Conservation (phyloP, 2,329 filamentous ascomycete genomes). For the Cryphonectria nitschkei region DNA sequence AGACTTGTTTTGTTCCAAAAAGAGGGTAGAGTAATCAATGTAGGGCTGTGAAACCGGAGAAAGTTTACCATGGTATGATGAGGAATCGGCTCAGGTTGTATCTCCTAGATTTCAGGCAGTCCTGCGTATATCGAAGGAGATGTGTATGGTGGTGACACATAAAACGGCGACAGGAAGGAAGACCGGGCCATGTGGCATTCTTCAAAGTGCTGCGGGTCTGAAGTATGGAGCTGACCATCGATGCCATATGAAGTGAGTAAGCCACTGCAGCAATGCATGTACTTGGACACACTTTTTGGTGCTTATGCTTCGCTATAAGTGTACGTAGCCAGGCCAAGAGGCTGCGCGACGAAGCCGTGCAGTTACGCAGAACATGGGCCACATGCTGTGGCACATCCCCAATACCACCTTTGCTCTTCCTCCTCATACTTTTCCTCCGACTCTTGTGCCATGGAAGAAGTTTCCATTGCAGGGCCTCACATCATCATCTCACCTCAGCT, state of each 20-base stretch:
- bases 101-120: neutral
- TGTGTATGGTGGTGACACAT: neutral
- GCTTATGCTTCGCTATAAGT: neutral
- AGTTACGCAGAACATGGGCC: neutral
- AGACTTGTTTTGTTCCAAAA: neutral
- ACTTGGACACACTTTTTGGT: neutral
- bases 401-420: neutral
- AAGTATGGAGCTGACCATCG: neutral
- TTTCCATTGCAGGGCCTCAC: neutral
- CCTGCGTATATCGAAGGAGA: neutral
- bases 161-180: neutral
- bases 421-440: neutral
- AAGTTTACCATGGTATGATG: neutral
- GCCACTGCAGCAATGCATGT: neutral
- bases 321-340: neutral
- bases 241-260: neutral
- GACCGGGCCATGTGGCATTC: neutral
- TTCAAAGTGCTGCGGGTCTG: neutral
- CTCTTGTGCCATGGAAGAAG: neutral
- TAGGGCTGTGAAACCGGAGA: neutral
- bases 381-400: neutral
- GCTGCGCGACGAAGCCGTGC: neutral
- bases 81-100: neutral
- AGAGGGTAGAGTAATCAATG: neutral
- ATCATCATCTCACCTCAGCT: conserved; percentile 15